Evolutionary conservation across 2,329 filamentous ascomycete genomes (phyloP), one percentile per base, ranked within the genome.

Genomic region (Ophidiomyces ophidiicola): DNA sequence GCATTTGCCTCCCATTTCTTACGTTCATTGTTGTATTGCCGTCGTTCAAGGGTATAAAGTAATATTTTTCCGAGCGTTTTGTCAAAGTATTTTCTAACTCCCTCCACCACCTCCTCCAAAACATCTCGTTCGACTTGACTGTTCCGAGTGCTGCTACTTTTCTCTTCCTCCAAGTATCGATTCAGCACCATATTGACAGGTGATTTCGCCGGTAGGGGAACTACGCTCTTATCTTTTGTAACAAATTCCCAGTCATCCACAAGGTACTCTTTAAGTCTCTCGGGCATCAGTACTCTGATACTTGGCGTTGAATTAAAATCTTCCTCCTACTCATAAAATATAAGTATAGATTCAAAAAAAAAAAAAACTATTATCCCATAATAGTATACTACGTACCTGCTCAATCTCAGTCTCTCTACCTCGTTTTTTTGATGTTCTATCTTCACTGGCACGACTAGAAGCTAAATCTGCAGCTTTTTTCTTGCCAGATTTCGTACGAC

Each of bases 241-340:
- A 98, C 78, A 52, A 94, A 93, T 61, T 98, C 90, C 90, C 90
- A 98, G 59, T 98, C 90, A 57, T 98, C 90, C 15, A 98, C 90
- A 2, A 98, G 75, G 46, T 93, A 72, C 11, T 82, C 84, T 66
- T 96, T 94, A 48, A 98, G 71, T 48, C 82, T 76, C 55, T 96
- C 90, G 0, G 90, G 86, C 47, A 96, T 78, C 35, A 79, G 72
- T 29, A 98, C 73, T 51, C 85, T 83, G 53, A 98, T 80, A 12
- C 85, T 84, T 14, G 88, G 87, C 42, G 86, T 78, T 46, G 73
- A 71, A 54, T 86, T 76, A 57, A 94, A 98, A 3, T 72, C 68
- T 45, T 96, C 90, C 66, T 96, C 90, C 87, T 96, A 61, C n/a
- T 42, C 32, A 6, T 21, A 11, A 41, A 41, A 38, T 25, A 19